These are phyloP conservation scores for Alternaria longipes DNA, from an alignment of 2,329 filamentous ascomycete species.

Conservation along the genomic window DNA sequence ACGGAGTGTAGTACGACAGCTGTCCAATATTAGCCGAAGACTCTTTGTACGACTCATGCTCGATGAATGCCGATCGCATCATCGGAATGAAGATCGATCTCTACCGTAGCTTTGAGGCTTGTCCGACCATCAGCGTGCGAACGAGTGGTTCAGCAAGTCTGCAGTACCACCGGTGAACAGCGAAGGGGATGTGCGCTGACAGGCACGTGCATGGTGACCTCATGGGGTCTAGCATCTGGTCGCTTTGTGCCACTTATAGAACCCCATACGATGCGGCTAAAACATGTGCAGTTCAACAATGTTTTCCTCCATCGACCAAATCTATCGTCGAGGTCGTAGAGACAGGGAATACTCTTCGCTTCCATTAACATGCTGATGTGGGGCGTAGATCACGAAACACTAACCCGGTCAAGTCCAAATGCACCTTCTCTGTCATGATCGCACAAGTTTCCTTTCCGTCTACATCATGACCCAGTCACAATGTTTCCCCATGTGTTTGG, in stretches of 20 bases:
- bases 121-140: constrained; percentile 8
- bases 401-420: constrained; percentile 3
- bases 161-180: constrained; percentile 21
- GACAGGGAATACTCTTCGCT: constrained; percentile 1
- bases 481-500: neutral
- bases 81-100: constrained; percentile 11
- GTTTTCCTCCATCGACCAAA: constrained; percentile 6
- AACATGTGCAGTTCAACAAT: constrained; percentile 28
- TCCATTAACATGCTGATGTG: constrained; percentile 6
- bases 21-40: constrained; percentile 7
- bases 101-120: constrained; percentile 7
- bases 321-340: neutral
- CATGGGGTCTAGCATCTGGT: constrained; percentile 6
- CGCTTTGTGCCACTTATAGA: constrained; percentile 3
- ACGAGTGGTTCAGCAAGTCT: constrained; percentile 6
- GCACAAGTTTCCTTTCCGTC: neutral
- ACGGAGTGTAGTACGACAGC: neutral
- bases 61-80: constrained; percentile 9
- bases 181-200: constrained; percentile 21
- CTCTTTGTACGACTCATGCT: constrained; percentile 5
- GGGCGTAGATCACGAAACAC: constrained; percentile 23
- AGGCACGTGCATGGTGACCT: constrained; percentile 20
- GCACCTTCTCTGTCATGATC: constrained; percentile 4
- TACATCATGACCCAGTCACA: neutral
- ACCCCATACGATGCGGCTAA: constrained; percentile 23